Conservation (phyloP, 140 eudicot species). For the Erigeron philadelphicus region DNA sequence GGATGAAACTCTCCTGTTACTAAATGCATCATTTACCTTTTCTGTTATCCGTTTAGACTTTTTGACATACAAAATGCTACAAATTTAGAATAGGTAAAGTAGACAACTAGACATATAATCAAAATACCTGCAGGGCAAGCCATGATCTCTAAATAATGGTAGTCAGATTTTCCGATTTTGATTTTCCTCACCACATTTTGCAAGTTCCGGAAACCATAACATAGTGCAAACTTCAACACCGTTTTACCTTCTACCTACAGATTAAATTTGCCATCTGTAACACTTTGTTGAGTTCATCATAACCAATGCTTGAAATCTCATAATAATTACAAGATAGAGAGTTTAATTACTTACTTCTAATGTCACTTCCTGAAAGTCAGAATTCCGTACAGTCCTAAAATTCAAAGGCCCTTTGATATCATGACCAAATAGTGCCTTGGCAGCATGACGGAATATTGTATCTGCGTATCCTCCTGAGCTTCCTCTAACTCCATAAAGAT, state of each 20-base stretch:
- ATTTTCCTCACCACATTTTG: slow-evolving; percentile 82
- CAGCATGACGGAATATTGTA: slow-evolving; percentile 67
- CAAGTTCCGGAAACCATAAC: slow-evolving; percentile 94
- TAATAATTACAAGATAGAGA: too few relatives aligned
- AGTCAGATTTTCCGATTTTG: slow-evolving; percentile 79
- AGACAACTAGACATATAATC: too few relatives aligned
- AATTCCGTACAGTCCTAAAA: slow-evolving; percentile 58
- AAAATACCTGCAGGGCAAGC: slow-evolving; percentile 90
- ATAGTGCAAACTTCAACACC: slow-evolving; percentile 85
- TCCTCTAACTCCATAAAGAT: slow-evolving; percentile 72
- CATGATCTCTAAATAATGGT: slow-evolving; percentile 86
- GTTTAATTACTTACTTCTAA: slow-evolving; percentile 54
- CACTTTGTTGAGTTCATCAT: too few relatives aligned
- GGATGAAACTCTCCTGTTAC: too few relatives aligned
- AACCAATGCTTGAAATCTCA: too few relatives aligned
- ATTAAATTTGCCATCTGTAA: neutral
- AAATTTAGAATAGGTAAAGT: too few relatives aligned
- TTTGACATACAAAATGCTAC: too few relatives aligned
- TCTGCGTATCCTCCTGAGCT: slow-evolving; percentile 97
- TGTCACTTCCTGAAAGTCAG: slow-evolving; percentile 82
- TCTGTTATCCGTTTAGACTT: too few relatives aligned
- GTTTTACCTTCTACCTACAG: slow-evolving; percentile 72
- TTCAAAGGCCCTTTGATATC: slow-evolving; percentile 73
- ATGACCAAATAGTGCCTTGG: slow-evolving; percentile 60
- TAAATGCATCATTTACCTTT: too few relatives aligned